A percentile compares a stretch with the other conserved stretches of the same genome.
Conservation (phyloP, 148 eudicot genomes). For the Amaranthus hypochondriacus region DNA sequence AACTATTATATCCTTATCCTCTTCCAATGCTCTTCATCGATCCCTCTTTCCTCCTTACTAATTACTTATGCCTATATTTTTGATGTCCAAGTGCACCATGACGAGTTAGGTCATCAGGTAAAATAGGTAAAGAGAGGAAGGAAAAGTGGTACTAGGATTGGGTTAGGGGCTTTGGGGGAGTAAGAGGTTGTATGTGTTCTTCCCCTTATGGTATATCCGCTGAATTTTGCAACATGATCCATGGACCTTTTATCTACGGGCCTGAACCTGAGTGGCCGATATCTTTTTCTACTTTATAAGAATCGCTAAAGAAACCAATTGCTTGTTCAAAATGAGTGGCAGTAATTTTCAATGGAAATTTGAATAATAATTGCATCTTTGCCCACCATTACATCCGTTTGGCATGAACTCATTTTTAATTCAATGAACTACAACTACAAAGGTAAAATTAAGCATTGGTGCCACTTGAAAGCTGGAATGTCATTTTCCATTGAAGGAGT, state of each 20-base stretch:
- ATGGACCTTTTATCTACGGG: neutral
- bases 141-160: too few species aligned
- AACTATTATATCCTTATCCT: too few species aligned
- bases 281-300: neutral
- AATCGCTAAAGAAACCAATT: too few species aligned
- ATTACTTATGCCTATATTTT: too few species aligned
- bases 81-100: too few species aligned
- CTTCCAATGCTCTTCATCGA: too few species aligned
- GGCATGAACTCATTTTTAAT: neutral
- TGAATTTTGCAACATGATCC: neutral
- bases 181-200: neutral
- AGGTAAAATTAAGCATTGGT: neutral
- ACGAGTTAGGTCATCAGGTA: too few species aligned
- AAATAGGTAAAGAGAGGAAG: too few species aligned
- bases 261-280: neutral
- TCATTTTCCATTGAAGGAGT: neutral
- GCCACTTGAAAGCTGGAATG: too few species aligned
- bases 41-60: too few species aligned
- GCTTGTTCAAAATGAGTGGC: neutral
- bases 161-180: too few species aligned
- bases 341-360: neutral
- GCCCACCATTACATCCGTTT: neutral
- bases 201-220: neutral
- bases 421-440: neutral
- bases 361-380: neutral